phyloP scores from a whole-genome alignment of 441 rosid species.

The Kokia cookei region DNA sequence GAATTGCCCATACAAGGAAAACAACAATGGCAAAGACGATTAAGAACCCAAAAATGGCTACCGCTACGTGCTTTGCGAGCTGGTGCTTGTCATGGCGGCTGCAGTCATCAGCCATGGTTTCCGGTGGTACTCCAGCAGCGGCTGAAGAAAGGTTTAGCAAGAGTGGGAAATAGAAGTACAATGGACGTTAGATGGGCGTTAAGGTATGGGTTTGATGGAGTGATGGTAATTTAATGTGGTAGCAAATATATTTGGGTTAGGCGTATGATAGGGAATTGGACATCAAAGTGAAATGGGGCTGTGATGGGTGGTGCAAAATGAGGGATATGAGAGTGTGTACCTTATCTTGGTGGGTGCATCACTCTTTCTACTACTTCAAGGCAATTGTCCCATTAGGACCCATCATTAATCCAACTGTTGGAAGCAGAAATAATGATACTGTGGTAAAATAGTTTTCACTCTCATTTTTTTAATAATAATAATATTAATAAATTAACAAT shows the following conservation, averaged over 20 bases:
- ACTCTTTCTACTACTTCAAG: not conserved
- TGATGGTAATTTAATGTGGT: not conserved
- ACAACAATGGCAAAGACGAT: constrained; percentile 24
- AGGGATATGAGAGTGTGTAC: not conserved
- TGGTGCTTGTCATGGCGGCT: constrained; percentile 17
- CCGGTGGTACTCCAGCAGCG: not conserved
- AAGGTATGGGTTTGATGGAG: not conserved
- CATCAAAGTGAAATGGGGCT: not conserved
- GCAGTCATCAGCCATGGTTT: constrained; percentile 35
- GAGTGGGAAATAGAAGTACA: not conserved
- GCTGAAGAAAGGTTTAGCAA: not conserved
- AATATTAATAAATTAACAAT: too few relatives aligned
- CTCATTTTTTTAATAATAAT: too few relatives aligned
- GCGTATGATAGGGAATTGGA: constrained; percentile 1
- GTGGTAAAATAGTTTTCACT: not conserved
- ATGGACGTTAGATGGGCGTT: not conserved
- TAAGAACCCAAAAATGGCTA: constrained; percentile 11
- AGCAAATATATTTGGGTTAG: not conserved
- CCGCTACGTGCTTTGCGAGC: constrained; percentile 18
- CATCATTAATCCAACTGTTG: not conserved
- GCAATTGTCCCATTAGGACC: not conserved
- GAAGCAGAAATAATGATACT: not conserved
- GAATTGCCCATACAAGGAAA: constrained; percentile 54
- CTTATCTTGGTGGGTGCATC: not conserved
- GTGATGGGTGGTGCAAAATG: constrained; percentile 3